Base-by-base conservation (phyloP, 805 yeast genomes). In the Candida multigemmis region DNA sequence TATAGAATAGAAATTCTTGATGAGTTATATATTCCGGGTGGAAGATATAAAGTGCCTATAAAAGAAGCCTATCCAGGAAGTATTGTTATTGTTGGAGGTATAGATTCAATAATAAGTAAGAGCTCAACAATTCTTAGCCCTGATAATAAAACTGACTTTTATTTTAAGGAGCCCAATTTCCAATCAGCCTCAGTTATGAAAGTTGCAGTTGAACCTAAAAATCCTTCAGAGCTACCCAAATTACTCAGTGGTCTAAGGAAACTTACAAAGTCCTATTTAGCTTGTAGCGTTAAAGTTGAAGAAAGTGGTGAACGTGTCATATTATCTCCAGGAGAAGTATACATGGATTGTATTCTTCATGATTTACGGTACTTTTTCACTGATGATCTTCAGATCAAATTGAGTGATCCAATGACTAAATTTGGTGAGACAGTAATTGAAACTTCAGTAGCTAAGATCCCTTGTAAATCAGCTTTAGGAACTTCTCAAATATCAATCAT, bases 261-360 rank as follows among this genome's bases (percentile, higher is more conserved):
- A 30, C 54, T 82, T 16, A 68, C 68, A 40, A 71, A 68, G 37
- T 58, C 77, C 1, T 87, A 83, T 44, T 66, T 79, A 7, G 78
- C 86, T 3, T 62, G 75, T 19, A 65, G 65, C 12, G 58, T 82
- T n/a, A 73, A 68, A 36, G 84, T 80, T 1, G 95, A 85, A 46
- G 94, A 83, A 38, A 79, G 87, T 27, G 96, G 96, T 2, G 96
- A 86, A 41, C 84, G 80, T 46, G 74, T 76, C 1, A 48, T 91
- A 0, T 43, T 76, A 15, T 96, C 91, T 0, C 71, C 84, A 7
- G 98, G 98, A 5, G 97, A 91, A 44, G 41, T 89, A 11, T 84
- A 83, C 44, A 48, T 91, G 52, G 97, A 91, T 49, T 82, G 91
- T 39, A 56, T 81, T 14, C 51, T 91, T 21, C 81, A 77, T 47